Percentiles rank a stretch among this genome's conserved stretches.
These are phyloP conservation scores for Phyllosticta citriasiana DNA, from an alignment of 2,329 filamentous ascomycete species.

Conservation along the genomic window DNA sequence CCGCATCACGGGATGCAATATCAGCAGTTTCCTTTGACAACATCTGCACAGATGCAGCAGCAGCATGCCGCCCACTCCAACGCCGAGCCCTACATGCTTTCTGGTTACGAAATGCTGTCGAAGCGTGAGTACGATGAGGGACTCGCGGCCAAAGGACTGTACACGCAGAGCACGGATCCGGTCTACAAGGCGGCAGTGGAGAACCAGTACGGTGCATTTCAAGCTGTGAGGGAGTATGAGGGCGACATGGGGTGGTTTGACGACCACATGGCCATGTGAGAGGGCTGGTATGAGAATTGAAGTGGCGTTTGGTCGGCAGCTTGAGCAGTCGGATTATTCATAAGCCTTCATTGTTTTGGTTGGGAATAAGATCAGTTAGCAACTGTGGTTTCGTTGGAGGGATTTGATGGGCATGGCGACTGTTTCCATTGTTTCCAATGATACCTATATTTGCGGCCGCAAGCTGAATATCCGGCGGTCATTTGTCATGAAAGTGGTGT, in stretches of 20 bases:
- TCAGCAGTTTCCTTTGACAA: background rate
- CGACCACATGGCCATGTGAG: constrained; percentile 33
- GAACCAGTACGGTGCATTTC: constrained; percentile 56
- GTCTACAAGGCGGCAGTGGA: constrained; percentile 58
- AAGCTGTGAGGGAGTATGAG: constrained; percentile 44
- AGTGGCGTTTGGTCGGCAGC: background rate
- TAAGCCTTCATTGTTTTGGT: background rate
- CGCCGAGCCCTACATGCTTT: constrained; percentile 74
- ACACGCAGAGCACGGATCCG: constrained; percentile 54
- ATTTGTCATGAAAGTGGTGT: background rate
- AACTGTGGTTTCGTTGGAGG: background rate
- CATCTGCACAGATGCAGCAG: background rate
- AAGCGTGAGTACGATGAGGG: constrained; percentile 48
- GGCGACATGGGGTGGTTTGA: constrained; percentile 19
- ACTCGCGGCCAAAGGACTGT: constrained; percentile 27
- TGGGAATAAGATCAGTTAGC: background rate
- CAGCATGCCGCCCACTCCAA: constrained; percentile 22
- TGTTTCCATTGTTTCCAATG: background rate
- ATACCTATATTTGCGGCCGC: constrained; percentile 1
- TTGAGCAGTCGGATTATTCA: background rate
- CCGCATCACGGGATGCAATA: background rate
- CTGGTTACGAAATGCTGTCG: constrained; percentile 65
- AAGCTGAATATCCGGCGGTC: background rate
- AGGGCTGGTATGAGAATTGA: background rate
- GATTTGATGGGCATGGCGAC: background rate